Base-by-base conservation (phyloP, 1,284 basidiomycete genomes). In the Mycena citricolor region DNA sequence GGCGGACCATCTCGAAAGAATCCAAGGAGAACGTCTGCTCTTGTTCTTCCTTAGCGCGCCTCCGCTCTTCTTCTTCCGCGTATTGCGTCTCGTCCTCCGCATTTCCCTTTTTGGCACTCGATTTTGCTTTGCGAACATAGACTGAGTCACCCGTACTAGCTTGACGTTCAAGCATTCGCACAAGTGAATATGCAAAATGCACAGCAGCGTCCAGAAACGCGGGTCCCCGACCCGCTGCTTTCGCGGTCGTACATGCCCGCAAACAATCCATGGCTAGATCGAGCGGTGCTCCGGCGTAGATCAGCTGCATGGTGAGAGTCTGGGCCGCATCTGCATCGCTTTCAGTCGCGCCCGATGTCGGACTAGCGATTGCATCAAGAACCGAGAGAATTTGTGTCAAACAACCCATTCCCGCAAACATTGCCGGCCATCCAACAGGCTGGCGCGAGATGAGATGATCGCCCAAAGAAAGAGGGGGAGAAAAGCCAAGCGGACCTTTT, bases 371-470 rank as follows among this genome's bases (percentile, higher is more conserved):
- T 42, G 58, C 56, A 57, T 95, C 91, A 57, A 97, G 85, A 49
- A 94, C 76, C 26, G 89, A 75, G 23, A 97, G 75, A 35, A 95
- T 73, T 56, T 95, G 91, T 5, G 90, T 91, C 51, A 97, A 80
- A 64, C 91, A 94, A 57, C 94, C 89, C 55, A 95, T 81, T 32
- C 90, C 90, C n/a, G 91, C 90, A 64, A 97, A 90, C 23, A 97
- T 72, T 60, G 95, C 93, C n/a, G 81, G 89, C 91, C 90, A 94
- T 44, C 82, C 71, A 57, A 90, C 90, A 23, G 93, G 92, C 87
- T 93, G 56, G 31, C 42, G 38, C 37, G 36, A 46, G 25, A 29
- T 34, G 54, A 31, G 53, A 49, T 31, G 35, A 24, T 41, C 19
- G 17, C 21, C 39, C 25, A 49, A 43, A 26, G 11, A 37, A 39